Evolutionary conservation across 345 rosid genomes (phyloP), one percentile per base, ranked within the genome.

Genomic region (Viola odorata): DNA sequence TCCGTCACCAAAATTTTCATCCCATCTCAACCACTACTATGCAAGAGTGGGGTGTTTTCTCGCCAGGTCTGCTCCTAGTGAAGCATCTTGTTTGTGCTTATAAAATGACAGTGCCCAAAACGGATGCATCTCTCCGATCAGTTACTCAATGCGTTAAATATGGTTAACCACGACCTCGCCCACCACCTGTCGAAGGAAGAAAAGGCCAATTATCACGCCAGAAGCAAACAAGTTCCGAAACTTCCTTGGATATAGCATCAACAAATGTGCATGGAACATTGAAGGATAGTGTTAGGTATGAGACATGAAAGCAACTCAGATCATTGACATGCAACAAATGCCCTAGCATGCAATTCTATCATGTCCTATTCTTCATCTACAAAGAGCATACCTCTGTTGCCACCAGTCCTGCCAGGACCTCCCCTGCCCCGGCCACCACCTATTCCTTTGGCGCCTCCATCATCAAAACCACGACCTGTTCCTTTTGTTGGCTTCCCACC

Each of bases 401-500:
- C 87, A 67, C 79, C 70, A 67, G 77, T 86, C 59, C 83, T 88
- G 45, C 85, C 82, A n/a, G 80, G 17, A 53, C 88, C 91, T 48
- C 89, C 87, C 63, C 79, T 80, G 62, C 91, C 95, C 38, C 95
- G 81, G 58, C 92, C 81, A 57, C 86, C 91, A 60, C 84, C 84
- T 8, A 65, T 50, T 41, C 83, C 89, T 75, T 77, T 85, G 48
- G 80, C 71, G 56, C 77, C 76, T 40, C 83, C 88, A 64, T 85
- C 95, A 63, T 87, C 95, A 32, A 87, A 72, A 10, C 90, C 88
- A 67, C 87, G 86, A 32, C 95, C 88, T 45, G 75, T 74, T 51
- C 88, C 91, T 72, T 74, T 85, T 49, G 78, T 54, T 63, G 73
- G 82, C 73, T 87, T 81, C 63, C 85, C 88, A 65, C 88, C 81